Percentiles rank a stretch among this genome's conserved stretches.
These are phyloP conservation scores for Rhododendron ovatum DNA, from an alignment of 148 eudicot species.

Conservation along the genomic window DNA sequence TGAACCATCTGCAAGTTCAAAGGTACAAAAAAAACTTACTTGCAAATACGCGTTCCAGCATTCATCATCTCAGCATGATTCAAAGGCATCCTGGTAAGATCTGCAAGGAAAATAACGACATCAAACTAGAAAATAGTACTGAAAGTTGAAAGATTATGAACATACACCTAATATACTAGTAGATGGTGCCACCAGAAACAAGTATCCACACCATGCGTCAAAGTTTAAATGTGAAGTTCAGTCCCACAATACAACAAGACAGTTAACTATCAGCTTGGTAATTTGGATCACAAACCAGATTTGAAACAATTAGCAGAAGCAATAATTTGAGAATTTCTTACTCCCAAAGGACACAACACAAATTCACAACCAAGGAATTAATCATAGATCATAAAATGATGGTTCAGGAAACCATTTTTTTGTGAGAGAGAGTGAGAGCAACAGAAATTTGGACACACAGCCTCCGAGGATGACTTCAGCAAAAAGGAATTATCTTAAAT, in stretches of 20 bases:
- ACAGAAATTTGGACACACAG: background rate
- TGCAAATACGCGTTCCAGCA: slow-evolving; percentile 60
- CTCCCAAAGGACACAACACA: background rate
- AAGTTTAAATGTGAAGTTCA: background rate
- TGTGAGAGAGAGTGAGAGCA: background rate
- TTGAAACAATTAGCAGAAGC: background rate
- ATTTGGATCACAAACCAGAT: background rate
- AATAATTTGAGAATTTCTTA: background rate
- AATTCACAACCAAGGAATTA: background rate
- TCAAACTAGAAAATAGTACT: background rate
- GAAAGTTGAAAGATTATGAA: background rate
- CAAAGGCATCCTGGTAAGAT: slow-evolving; percentile 65
- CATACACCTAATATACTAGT: background rate
- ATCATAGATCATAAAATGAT: background rate
- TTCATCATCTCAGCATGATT: slow-evolving; percentile 67
- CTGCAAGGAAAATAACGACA: slow-evolving; percentile 28
- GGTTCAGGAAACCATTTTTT: background rate
- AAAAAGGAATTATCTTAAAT: background rate
- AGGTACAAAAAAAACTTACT: slow-evolving; percentile 33
- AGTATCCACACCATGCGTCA: background rate
- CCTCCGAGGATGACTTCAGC: background rate
- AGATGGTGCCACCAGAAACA: background rate
- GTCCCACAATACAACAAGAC: background rate
- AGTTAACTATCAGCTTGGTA: background rate
- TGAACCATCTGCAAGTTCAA: slow-evolving; percentile 1